These are phyloP conservation scores for Cochlearia excelsa DNA, from an alignment of 345 rosid species.

Conservation along the genomic window DNA sequence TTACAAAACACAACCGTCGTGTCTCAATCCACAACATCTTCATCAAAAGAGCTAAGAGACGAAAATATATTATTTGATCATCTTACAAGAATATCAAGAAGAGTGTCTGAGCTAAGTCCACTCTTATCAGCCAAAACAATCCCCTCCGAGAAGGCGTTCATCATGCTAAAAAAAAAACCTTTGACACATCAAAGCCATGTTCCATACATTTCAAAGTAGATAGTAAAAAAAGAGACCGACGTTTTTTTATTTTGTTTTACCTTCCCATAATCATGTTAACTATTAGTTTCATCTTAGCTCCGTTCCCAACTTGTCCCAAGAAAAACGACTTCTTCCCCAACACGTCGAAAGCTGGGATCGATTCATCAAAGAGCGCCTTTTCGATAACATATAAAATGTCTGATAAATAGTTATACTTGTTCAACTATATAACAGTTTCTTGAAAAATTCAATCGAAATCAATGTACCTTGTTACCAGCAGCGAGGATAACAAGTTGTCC, in stretches of 20 bases:
- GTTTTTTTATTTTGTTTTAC: constrained; percentile 33
- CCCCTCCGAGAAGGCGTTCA: constrained; percentile 94
- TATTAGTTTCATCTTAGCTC: constrained; percentile 92
- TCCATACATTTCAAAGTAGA: background rate
- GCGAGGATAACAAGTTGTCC: constrained; percentile 90
- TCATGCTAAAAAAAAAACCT: constrained; percentile 48
- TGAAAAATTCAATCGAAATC: no score
- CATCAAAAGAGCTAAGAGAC: background rate
- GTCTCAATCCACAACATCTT: constrained; percentile 1
- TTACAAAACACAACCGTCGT: background rate
- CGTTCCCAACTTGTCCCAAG: constrained; percentile 87
- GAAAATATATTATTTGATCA: background rate
- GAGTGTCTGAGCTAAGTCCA: constrained; percentile 66
- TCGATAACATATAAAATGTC: constrained; percentile 2
- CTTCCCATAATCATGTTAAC: constrained; percentile 99
- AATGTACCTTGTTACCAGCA: constrained; percentile 83
- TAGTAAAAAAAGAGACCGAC: background rate
- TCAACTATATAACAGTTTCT: no score
- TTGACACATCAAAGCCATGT: background rate
- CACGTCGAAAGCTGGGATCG: constrained; percentile 71
- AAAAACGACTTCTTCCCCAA: constrained; percentile 88
- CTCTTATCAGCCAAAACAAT: constrained; percentile 77
- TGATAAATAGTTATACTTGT: no score
- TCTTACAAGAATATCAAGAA: constrained; percentile 78
- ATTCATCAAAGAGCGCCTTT: constrained; percentile 69